A percentile compares a stretch with the other conserved stretches of the same genome.
Conservation (phyloP, 139 green algal genomes). For the Haematococcus sp. region DNA sequence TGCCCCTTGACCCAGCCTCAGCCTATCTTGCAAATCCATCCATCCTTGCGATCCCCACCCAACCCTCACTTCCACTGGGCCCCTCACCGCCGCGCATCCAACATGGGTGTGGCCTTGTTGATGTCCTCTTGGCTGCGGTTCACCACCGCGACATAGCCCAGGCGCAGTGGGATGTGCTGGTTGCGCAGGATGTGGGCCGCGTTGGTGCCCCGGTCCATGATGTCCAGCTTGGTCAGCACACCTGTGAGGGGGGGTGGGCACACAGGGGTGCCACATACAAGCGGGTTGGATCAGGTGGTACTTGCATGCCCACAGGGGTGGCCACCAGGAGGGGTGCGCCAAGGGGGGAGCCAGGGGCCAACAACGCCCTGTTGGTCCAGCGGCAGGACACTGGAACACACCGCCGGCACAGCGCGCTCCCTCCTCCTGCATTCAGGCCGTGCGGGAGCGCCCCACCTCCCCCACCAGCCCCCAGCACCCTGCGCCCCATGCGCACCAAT, state of each 20-base stretch:
- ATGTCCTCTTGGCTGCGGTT: slow-evolving; percentile 88
- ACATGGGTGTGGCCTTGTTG: slow-evolving; percentile 48
- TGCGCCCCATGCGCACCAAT: slow-evolving; percentile 50
- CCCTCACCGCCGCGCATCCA: slow-evolving; percentile 51
- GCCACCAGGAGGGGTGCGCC: background rate
- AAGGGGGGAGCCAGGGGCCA: background rate
- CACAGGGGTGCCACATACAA: background rate
- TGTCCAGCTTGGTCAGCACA: slow-evolving; percentile 86
- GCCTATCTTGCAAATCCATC: background rate
- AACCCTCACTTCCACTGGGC: background rate
- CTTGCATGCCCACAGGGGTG: background rate
- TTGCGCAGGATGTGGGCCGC: slow-evolving; percentile 77
- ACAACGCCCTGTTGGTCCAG: too few species aligned
- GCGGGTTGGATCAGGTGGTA: too few species aligned
- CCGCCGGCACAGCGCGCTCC: too few species aligned
- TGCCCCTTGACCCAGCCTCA: background rate
- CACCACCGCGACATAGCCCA: slow-evolving; percentile 92
- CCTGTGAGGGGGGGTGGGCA: slow-evolving; percentile 24
- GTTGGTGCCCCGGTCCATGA: slow-evolving; percentile 88
- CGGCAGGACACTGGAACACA: too few species aligned
- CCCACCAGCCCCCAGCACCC: background rate
- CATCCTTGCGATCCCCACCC: background rate
- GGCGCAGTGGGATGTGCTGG: slow-evolving; percentile 83
- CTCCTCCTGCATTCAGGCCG: too few species aligned
- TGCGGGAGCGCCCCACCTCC: background rate